Conservation (phyloP, 1,284 basidiomycete genomes). For the Cryptococcus wingfieldii region DNA sequence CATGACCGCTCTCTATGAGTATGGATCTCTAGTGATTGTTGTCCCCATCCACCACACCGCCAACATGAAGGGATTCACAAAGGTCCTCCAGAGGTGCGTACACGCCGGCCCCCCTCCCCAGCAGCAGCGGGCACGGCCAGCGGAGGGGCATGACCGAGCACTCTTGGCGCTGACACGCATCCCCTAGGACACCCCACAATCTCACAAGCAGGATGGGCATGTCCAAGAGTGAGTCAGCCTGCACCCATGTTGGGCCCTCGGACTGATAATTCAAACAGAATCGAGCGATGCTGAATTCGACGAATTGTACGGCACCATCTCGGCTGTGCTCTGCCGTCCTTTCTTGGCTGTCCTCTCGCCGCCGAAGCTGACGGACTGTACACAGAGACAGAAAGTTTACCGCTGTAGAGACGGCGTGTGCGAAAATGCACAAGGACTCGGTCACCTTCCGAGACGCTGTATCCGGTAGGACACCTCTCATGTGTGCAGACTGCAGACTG, state of each 20-base stretch:
- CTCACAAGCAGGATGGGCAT: slow-evolving; percentile 80
- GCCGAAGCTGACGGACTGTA: not conserved
- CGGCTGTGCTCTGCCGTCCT: not conserved
- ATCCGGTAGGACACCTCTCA: slow-evolving; percentile 55
- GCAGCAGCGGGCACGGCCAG: not conserved
- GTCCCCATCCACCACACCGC: not conserved
- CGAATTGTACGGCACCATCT: slow-evolving; percentile 32
- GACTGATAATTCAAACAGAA: slow-evolving; percentile 52
- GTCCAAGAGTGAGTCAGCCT: slow-evolving; percentile 69
- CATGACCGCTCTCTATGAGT: not conserved
- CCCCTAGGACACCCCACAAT: slow-evolving; percentile 72
- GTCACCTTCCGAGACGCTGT: slow-evolving; percentile 82
- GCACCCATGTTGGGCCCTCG: not conserved
- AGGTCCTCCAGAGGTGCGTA: slow-evolving; percentile 25
- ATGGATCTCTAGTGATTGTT: too few relatives aligned
- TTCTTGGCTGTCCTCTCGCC: not conserved
- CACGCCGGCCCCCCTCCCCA: not conserved
- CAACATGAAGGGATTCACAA: slow-evolving; percentile 68
- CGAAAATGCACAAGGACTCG: slow-evolving; percentile 88
- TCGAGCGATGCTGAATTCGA: slow-evolving; percentile 78
- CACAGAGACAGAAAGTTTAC: slow-evolving; percentile 65
- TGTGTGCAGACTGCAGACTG: not conserved
- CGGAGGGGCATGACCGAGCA: not conserved
- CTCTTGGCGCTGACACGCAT: slow-evolving; percentile 6
- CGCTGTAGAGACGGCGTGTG: slow-evolving; percentile 71